Conservation (phyloP, 352 stramenopile species). For the Phytopythium montanum region DNA sequence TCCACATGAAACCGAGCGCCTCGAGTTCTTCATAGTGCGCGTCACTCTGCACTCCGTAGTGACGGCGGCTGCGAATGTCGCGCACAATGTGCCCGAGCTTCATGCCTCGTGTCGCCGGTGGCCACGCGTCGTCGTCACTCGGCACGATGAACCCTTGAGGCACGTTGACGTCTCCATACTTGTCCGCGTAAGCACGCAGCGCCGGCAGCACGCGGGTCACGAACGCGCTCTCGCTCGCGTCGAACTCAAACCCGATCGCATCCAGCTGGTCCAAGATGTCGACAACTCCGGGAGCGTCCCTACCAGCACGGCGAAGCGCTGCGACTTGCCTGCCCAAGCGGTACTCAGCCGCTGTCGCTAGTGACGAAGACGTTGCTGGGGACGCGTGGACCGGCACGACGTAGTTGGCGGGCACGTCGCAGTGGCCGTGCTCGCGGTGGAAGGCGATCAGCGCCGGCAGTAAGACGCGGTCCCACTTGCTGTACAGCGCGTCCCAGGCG, state of each 20-base stretch:
- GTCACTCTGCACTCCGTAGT: conserved; percentile 87
- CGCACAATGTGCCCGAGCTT: conserved; percentile 88
- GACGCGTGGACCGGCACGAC: conserved; percentile 24
- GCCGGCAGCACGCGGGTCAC: conserved; percentile 58
- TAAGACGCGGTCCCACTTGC: conserved; percentile 49
- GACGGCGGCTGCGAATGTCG: conserved; percentile 85
- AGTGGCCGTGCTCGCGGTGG: conserved; percentile 81
- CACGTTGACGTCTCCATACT: conserved; percentile 86
- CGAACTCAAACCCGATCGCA: conserved; percentile 65
- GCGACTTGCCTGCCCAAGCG: conserved; percentile 84
- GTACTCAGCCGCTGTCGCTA: conserved; percentile 27
- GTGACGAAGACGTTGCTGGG: background rate
- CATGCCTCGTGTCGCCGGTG: conserved; percentile 76
- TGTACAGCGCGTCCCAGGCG: conserved; percentile 53
- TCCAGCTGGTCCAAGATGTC: conserved; percentile 59
- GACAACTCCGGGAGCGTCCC: conserved; percentile 28
- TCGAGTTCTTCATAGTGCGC: conserved; percentile 75
- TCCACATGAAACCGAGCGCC: conserved; percentile 91
- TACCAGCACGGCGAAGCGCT: conserved; percentile 46
- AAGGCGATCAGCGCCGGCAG: conserved; percentile 74
- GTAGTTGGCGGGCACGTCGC: conserved; percentile 81
- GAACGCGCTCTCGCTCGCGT: conserved; percentile 57
- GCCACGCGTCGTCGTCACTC: conserved; percentile 66
- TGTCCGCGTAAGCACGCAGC: conserved; percentile 78
- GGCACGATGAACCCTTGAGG: conserved; percentile 90